A percentile compares a stretch with the other conserved stretches of the same genome.
Evolutionary conservation across 352 stramenopile species (phyloP).

Genomic region (Phytophthora capsici): DNA sequence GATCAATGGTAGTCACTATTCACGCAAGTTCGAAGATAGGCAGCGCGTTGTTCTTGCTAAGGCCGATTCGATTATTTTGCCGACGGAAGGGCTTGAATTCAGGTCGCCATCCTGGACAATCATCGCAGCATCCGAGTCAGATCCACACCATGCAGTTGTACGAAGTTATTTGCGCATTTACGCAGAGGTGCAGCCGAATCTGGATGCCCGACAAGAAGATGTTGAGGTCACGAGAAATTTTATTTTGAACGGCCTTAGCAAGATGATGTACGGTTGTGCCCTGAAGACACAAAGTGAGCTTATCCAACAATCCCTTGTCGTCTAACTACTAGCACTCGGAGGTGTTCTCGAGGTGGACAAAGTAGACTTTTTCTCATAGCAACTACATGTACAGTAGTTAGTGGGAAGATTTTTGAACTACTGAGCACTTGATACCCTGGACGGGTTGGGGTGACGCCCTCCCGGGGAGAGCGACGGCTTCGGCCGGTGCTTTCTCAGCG

Average conservation of each 20-base stretch:
- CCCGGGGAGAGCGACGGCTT: no score
- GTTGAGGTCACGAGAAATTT: conserved; percentile 17
- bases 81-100: conserved; percentile 24
- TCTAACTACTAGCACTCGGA: conserved; percentile 9
- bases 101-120: conserved; percentile 16
- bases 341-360: no score
- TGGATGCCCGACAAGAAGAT: conserved; percentile 5
- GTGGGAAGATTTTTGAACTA: neutral
- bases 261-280: conserved; percentile 30
- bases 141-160: conserved; percentile 8
- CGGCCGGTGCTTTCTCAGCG: no score
- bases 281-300: conserved; percentile 23
- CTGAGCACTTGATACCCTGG: no score
- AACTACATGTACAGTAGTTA: no score
- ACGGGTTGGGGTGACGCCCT: no score
- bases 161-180: conserved; percentile 27
- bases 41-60: conserved; percentile 24
- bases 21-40: conserved; percentile 25
- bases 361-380: no score
- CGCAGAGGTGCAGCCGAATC: conserved; percentile 17
- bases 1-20: conserved; percentile 24
- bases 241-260: conserved; percentile 19
- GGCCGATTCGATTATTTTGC: conserved; percentile 21
- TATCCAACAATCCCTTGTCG: conserved; percentile 12
- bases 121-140: conserved; percentile 3